Percentiles rank a stretch among this genome's conserved stretches.
Evolutionary conservation across 2,329 filamentous ascomycete species (phyloP).

Genomic region (Dactylellina sp.): DNA sequence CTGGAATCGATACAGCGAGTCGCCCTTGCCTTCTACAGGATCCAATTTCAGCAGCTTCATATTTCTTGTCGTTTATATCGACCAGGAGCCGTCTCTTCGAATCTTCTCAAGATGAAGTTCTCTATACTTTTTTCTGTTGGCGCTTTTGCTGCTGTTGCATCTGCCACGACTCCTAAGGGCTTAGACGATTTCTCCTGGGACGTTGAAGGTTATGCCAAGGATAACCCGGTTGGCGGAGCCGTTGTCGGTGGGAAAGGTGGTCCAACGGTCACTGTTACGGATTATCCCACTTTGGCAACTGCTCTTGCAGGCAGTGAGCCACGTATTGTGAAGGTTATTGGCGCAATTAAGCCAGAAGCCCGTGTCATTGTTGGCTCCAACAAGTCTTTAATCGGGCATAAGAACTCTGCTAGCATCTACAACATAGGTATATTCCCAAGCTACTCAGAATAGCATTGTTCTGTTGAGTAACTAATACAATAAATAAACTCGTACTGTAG

Average conservation of each 20-base stretch:
- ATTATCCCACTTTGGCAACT: constrained; percentile 64
- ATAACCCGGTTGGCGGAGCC: constrained; percentile 42
- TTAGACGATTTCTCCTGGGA: constrained; percentile 49
- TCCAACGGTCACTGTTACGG: constrained; percentile 67
- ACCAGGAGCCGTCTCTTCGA: neutral
- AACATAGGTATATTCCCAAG: constrained; percentile 64
- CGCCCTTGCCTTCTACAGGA: constrained; percentile 3
- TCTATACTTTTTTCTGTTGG: constrained; percentile 16
- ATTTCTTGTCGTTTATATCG: neutral
- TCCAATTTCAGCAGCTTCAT: neutral
- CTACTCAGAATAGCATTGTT: constrained; percentile 63
- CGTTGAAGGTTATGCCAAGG: constrained; percentile 49
- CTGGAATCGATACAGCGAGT: constrained; percentile 16
- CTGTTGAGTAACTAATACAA: constrained; percentile 60
- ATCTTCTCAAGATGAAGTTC: constrained; percentile 35
- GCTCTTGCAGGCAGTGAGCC: constrained; percentile 67
- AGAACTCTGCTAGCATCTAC: constrained; percentile 65
- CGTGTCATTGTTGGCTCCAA: constrained; percentile 66
- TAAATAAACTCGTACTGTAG: constrained; percentile 59
- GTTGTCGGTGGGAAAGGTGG: constrained; percentile 64
- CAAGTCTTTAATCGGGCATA: constrained; percentile 65
- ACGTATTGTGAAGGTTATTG: constrained; percentile 66
- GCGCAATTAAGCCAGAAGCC: constrained; percentile 65
- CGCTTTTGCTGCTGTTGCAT: constrained; percentile 11
- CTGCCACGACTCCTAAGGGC: constrained; percentile 45